Evolutionary conservation across 73 alveolate genomes (phyloP), one percentile per base, ranked within the genome.

Genomic region (Symbiodinium pilosum): DNA sequence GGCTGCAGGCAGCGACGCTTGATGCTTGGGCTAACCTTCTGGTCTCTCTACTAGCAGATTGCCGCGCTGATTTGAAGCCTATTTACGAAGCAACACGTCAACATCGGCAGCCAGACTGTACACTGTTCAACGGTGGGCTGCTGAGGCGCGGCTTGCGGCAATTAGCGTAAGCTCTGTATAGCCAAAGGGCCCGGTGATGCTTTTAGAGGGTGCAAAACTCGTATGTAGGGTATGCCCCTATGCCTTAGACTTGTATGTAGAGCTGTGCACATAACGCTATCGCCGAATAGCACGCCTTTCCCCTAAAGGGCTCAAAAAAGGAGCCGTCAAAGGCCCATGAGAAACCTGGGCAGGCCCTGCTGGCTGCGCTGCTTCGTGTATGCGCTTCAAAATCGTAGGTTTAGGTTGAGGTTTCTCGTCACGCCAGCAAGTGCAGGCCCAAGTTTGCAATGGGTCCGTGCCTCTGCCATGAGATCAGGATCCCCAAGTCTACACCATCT

Each of bases 41-140:
- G 71, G 71, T 30, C 71, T 54, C 7, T 30, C 2, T 54, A 4
- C n/a, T 21, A 54, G 71, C 71, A 3, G 26, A 3, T 18, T 5
- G 26, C 73, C 8, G 26, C 32, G 26, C 26, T 9, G 2, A 26
- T 54, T 16, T 9, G 34, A 54, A 54, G 2, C 18, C 73, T n/a
- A 54, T 6, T 54, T n/a, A 54, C 73, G 32, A 54, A 9, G 30
- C 38, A 64, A 28, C 81, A 28, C 81, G 81, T 64, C 81, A 64
- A 64, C 81, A 64, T 64, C 34, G 81, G 81, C 81, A 64, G 81
- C 81, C 81, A 64, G 38, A 38, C 81, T 64, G 38, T 64, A 64
- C 81, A 64, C 81, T 64, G 81, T 64, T 64, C 81, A 64, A 64
- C 30, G 81, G 81, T 64, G 81, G 81, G 81, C 81, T 64, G 81